Base-by-base conservation (phyloP, 208 protist species). In the Leishmania amazonensis region DNA sequence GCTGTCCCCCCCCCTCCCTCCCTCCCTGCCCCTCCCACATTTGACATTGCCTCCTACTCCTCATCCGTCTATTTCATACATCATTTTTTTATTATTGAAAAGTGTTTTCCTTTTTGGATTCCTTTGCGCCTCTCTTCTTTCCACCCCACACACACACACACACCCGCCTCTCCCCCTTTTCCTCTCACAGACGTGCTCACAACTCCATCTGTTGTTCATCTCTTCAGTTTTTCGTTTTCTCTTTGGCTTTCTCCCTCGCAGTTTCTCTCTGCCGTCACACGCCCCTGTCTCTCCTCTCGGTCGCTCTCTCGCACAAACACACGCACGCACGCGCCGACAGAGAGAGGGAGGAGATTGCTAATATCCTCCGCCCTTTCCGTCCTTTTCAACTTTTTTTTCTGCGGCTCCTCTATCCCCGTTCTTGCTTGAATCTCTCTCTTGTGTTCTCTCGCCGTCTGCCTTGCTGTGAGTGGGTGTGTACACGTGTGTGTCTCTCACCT, bases 101-200 rank as follows among this genome's bases (percentile, higher is more conserved):
- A 67, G 60, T 67, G 60, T 38, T 67, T 67, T 67, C 60, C 60
- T 21, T 67, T 67, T 67, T 67, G 60, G 60, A 67, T 40, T 67
- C 45, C 38, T 54, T 75, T 67, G 28, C 15, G 7, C 49, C 21
- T 45, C 73, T 35, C 28, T 51, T 31, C 28, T 64, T 54, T 45
- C 6, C 28, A 42, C 77, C 54, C 45, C 19, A 31, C 35, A 31
- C 21, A 45, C 42, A 7, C 9, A 7, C 9, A 47, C 31, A 35
- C 40, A 15, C 40, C 28, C 1, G 1, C 17, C 31, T 17, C 28
- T 53, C 4, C 28, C 11, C 35, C n/a, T 49, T 13, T 31, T 24
- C 6, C 9, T 24, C 40, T 11, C 0, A 45, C 38, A 49, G 19
- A 47, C 40, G 68, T 49, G 42, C 68, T 49, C 68, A 53, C 19